Evolutionary conservation across 257 asterid genomes (phyloP).

Genomic region (Rehmannia glutinosa): DNA sequence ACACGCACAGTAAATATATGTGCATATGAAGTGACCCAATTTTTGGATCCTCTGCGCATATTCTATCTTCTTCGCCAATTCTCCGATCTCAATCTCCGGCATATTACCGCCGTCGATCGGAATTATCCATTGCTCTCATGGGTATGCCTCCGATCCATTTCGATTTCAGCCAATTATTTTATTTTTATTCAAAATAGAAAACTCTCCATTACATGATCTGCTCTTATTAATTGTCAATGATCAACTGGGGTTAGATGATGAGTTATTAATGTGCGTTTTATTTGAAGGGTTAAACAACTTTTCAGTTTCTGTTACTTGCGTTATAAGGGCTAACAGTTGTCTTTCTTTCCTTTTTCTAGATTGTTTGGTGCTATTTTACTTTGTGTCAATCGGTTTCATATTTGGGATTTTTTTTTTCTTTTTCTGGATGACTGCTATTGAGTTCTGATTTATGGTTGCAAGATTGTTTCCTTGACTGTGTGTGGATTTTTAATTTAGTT

Average conservation of each 20-base stretch:
- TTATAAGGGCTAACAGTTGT: not conserved
- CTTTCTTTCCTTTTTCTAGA: not conserved
- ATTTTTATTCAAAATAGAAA: not conserved
- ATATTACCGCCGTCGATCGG: constrained; percentile 12
- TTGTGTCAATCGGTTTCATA: not conserved
- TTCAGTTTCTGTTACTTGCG: not conserved
- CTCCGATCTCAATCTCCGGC: constrained; percentile 30
- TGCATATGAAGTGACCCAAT: constrained; percentile 24
- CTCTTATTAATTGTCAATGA: constrained; percentile 18
- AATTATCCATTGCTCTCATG: constrained; percentile 23
- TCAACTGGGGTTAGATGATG: not conserved
- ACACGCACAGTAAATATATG: constrained; percentile 3
- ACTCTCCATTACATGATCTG: constrained; percentile 25
- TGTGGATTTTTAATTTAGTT: not conserved
- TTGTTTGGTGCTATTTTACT: not conserved
- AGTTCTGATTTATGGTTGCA: constrained; percentile 13
- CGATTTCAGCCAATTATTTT: not conserved
- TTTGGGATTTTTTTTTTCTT: constrained; percentile 1
- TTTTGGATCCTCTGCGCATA: constrained; percentile 24
- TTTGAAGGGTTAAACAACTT: not conserved
- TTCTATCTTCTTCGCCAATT: constrained; percentile 13
- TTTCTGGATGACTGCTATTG: not conserved
- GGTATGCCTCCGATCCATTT: constrained; percentile 43
- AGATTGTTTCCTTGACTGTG: not conserved
- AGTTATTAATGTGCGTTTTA: constrained; percentile 2